Conservation (phyloP, 1,139 yeast species). For the Yamadazyma oceani region DNA sequence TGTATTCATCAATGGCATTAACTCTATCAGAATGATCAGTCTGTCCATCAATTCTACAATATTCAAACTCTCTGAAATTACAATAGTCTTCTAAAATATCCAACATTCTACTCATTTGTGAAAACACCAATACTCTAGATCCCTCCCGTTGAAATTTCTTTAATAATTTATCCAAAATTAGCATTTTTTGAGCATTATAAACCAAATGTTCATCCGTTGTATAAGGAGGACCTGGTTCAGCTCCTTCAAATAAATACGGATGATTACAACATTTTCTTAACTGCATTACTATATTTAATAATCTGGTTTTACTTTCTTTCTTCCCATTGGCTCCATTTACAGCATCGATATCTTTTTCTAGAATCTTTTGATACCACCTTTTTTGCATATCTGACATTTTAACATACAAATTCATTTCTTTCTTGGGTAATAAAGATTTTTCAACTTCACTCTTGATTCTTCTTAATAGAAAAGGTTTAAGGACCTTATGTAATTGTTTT, state of each 20-base stretch:
- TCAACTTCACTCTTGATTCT: slow-evolving; percentile 81
- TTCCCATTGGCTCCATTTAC: slow-evolving; percentile 72
- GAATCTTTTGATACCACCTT: slow-evolving; percentile 70
- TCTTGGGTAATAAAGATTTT: slow-evolving; percentile 70
- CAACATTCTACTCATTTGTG: slow-evolving; percentile 80
- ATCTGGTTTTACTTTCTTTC: slow-evolving; percentile 70
- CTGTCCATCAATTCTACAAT: slow-evolving; percentile 80
- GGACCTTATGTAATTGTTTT: slow-evolving; percentile 84
- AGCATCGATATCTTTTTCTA: slow-evolving; percentile 81
- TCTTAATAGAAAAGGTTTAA: slow-evolving; percentile 72
- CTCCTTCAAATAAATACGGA: slow-evolving; percentile 81
- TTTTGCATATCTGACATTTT: slow-evolving; percentile 78
- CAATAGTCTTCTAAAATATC: slow-evolving; percentile 81
- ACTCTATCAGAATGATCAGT: slow-evolving; percentile 78
- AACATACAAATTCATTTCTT: slow-evolving; percentile 69
- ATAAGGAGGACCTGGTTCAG: slow-evolving; percentile 85
- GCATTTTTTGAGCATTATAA: slow-evolving; percentile 69
- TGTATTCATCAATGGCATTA: slow-evolving; percentile 73
- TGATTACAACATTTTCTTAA: slow-evolving; percentile 81
- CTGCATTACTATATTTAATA: slow-evolving; percentile 80
- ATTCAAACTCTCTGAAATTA: slow-evolving; percentile 61
- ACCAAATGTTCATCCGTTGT: slow-evolving; percentile 83
- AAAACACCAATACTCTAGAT: slow-evolving; percentile 71
- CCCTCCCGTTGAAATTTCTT: slow-evolving; percentile 66
- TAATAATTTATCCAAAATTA: slow-evolving; percentile 66